A percentile compares a stretch with the other conserved stretches of the same genome.
Conservation (phyloP, 2,329 filamentous ascomycete genomes). For the Magnaporthiopsis poae region DNA sequence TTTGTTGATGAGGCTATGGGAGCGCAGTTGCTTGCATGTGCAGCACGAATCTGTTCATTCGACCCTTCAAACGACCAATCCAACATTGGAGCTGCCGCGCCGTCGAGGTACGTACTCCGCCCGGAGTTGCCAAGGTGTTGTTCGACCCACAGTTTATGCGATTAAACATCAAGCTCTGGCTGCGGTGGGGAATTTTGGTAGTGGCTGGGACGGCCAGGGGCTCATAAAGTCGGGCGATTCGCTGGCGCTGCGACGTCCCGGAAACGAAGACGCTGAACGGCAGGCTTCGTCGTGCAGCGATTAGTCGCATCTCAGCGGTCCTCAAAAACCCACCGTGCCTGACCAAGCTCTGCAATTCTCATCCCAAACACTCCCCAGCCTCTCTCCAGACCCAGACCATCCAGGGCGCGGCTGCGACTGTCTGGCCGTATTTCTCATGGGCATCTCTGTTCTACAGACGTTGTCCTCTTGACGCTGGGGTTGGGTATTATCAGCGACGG, state of each 20-base stretch:
- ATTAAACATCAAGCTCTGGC: neutral
- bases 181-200: neutral
- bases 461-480: neutral
- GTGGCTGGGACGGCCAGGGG: neutral
- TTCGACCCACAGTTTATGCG: neutral
- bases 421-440: neutral
- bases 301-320: neutral
- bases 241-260: neutral
- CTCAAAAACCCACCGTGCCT: neutral
- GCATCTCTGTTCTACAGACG: neutral
- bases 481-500: neutral
- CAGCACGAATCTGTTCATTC: neutral
- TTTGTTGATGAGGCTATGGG: constrained; percentile 2
- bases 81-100: neutral
- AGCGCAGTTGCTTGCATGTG: constrained; percentile 8
- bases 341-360: neutral
- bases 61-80: neutral
- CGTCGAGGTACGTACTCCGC: neutral
- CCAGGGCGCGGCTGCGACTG: neutral
- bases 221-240: neutral
- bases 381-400: neutral
- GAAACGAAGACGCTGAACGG: neutral
- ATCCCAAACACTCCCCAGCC: neutral
- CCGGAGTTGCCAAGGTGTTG: neutral
- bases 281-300: neutral